A percentile compares a stretch with the other conserved stretches of the same genome.
Evolutionary conservation across 495 filamentous ascomycete species (phyloP).

Genomic region (Hypoxylon fragiforme): DNA sequence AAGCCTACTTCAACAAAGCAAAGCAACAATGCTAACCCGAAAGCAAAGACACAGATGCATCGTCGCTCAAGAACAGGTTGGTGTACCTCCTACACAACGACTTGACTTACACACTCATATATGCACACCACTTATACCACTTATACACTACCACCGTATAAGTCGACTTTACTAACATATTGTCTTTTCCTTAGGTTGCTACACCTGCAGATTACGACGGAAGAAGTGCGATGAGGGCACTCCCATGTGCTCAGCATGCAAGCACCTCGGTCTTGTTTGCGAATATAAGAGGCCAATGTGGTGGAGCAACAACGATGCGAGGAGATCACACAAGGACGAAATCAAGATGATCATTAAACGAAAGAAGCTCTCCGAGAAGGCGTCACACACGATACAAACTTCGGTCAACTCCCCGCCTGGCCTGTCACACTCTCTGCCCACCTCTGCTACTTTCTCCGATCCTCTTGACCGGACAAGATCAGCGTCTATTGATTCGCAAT

Average conservation of each 20-base stretch:
- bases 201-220: slow-evolving; percentile 89
- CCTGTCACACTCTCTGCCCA: slow-evolving; percentile 78
- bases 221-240: slow-evolving; percentile 98
- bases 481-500: slow-evolving; percentile 76
- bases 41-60: slow-evolving; percentile 79
- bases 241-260: slow-evolving; percentile 84
- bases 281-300: slow-evolving; percentile 96
- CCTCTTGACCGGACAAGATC: slow-evolving; percentile 70
- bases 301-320: slow-evolving; percentile 91
- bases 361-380: slow-evolving; percentile 90
- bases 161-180: slow-evolving; percentile 33
- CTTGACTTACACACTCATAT: slow-evolving; percentile 38
- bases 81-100: slow-evolving; percentile 39
- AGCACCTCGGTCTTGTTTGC: slow-evolving; percentile 80
- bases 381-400: slow-evolving; percentile 57
- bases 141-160: slow-evolving; percentile 8
- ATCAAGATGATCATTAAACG: slow-evolving; percentile 98
- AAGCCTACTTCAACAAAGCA: slow-evolving; percentile 59
- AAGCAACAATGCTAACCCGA: slow-evolving; percentile 56
- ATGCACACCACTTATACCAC: slow-evolving; percentile 6
- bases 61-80: slow-evolving; percentile 90
- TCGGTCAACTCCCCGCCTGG: slow-evolving; percentile 70
- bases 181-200: slow-evolving; percentile 70
- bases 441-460: slow-evolving; percentile 77
- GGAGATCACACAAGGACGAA: slow-evolving; percentile 83